Evolutionary conservation across 352 stramenopile genomes (phyloP), one percentile per base, ranked within the genome.

Genomic region (Phytophthora fragariaefolia): DNA sequence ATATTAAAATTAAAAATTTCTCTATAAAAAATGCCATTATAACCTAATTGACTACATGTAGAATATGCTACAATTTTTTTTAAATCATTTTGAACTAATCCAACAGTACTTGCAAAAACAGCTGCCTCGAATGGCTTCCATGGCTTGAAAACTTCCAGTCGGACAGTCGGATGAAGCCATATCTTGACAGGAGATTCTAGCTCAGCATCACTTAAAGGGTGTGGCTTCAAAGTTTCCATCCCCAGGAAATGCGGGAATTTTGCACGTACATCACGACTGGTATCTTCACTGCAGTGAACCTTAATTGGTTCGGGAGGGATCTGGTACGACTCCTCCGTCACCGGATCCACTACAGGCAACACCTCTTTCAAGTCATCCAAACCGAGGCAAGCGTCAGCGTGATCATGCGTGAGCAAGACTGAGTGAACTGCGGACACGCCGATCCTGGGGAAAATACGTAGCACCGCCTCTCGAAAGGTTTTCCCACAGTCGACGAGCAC

Each of bases 401-500:
- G 86, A 58, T 85, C 82, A 40, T 95, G 86, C 5, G 86, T 95
- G 40, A 95, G 73, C n/a, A 95, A 42, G 22, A 95, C 66, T 2
- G 69, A 80, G 48, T 93, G 79, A 7, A 95, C 71, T 9, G 73
- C 40, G 8, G 48, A 53, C 4, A 83, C 60, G 18, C 69, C 68
- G 36, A 89, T 63, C 42, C 47, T 15, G 5, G 82, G 83, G 30
- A 91, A 83, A 18, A 82, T 71, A 7, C 83, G 80, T 48, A 91
- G 69, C 38, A 83, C 71, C 9, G 73, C 68, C 48, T 92, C 77
- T 47, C 82, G 76, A 47, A 95, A 95, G 3, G 86, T 95, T 62
- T 95, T 95, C 46, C 84, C 84, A 52, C 80, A 89, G 68, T 95
- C 86, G 22, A 95, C 76, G 51, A 91, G 77, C 22, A 93, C 70